phyloP scores from a whole-genome alignment of 2,329 filamentous ascomycete species.

The Colletotrichum somersetense region DNA sequence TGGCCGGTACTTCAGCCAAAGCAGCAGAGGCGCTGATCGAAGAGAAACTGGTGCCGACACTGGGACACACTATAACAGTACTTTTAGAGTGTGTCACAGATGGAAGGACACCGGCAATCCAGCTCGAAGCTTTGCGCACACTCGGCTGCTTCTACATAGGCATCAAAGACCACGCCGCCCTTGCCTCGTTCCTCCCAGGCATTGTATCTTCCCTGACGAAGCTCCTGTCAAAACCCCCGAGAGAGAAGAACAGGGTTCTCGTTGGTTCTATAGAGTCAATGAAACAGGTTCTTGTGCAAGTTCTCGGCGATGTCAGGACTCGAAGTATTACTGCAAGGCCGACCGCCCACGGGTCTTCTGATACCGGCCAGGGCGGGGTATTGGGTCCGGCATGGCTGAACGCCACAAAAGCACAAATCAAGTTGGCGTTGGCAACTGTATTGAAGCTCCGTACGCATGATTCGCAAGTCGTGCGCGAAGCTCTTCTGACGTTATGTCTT shows the following conservation, averaged over 20 bases:
- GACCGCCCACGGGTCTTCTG: conserved; percentile 14
- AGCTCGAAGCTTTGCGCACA: conserved; percentile 76
- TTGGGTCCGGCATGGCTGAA: conserved; percentile 76
- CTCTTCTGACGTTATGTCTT: conserved; percentile 79
- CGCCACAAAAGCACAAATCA: conserved; percentile 84
- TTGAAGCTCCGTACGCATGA: conserved; percentile 81
- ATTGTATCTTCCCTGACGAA: conserved; percentile 86
- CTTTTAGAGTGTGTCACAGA: conserved; percentile 80
- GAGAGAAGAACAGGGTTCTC: conserved; percentile 70
- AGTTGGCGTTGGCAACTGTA: conserved; percentile 82
- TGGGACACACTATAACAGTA: conserved; percentile 86
- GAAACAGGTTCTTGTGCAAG: conserved; percentile 64
- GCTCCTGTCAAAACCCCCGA: conserved; percentile 76
- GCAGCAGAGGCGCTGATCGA: conserved; percentile 65
- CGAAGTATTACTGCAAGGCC: conserved; percentile 58
- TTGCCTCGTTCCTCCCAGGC: conserved; percentile 89
- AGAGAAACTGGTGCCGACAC: conserved; percentile 75
- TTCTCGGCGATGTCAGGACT: conserved; percentile 70
- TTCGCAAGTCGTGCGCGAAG: conserved; percentile 74
- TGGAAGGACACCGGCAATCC: conserved; percentile 74
- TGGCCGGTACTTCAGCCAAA: conserved; percentile 64
- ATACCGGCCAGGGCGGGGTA: conserved; percentile 53
- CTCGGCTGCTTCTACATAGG: conserved; percentile 72
- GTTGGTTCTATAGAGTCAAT: conserved; percentile 71
- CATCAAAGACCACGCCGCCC: conserved; percentile 78